Evolutionary conservation across 495 filamentous ascomycete genomes (phyloP).

Genomic region (Trypethelium eluteriae): DNA sequence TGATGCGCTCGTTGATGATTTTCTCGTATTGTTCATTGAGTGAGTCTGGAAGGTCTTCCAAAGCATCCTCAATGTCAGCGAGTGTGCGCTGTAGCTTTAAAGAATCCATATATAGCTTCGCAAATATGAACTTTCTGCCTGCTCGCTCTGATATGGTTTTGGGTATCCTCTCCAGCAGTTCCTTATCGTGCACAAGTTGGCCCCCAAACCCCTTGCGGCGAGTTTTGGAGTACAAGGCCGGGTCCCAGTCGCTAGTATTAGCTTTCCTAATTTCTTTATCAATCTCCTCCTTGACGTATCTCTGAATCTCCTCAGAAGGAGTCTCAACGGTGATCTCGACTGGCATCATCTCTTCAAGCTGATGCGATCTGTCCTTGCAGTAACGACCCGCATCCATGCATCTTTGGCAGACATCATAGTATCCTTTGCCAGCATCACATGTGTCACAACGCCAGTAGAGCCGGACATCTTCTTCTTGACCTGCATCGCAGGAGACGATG

Average conservation of each 20-base stretch:
- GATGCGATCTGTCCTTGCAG: slow-evolving; percentile 6
- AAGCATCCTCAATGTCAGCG: slow-evolving; percentile 3
- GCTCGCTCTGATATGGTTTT: slow-evolving; percentile 11
- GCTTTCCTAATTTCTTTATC: background rate
- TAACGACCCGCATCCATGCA: slow-evolving; percentile 2
- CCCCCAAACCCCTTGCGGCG: slow-evolving; percentile 2
- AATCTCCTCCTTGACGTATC: slow-evolving; percentile 6
- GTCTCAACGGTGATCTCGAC: slow-evolving; percentile 1
- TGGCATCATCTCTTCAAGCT: background rate
- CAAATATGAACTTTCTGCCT: slow-evolving; percentile 11
- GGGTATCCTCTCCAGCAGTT: background rate
- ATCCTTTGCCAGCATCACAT: slow-evolving; percentile 1
- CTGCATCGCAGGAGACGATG: background rate
- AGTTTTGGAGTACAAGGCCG: background rate
- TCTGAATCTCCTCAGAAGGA: slow-evolving; percentile 5
- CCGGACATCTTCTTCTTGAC: slow-evolving; percentile 1
- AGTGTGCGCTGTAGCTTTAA: slow-evolving; percentile 6
- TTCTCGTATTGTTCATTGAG: slow-evolving; percentile 3
- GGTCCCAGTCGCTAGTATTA: background rate
- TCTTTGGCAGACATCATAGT: slow-evolving; percentile 9
- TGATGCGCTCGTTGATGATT: background rate
- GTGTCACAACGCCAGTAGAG: slow-evolving; percentile 13
- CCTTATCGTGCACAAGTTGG: slow-evolving; percentile 5
- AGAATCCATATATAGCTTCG: slow-evolving; percentile 18
- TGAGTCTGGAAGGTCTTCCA: slow-evolving; percentile 10